phyloP scores from a whole-genome alignment of 75 land plant genomes.

The Sequoiadendron giganteum region DNA sequence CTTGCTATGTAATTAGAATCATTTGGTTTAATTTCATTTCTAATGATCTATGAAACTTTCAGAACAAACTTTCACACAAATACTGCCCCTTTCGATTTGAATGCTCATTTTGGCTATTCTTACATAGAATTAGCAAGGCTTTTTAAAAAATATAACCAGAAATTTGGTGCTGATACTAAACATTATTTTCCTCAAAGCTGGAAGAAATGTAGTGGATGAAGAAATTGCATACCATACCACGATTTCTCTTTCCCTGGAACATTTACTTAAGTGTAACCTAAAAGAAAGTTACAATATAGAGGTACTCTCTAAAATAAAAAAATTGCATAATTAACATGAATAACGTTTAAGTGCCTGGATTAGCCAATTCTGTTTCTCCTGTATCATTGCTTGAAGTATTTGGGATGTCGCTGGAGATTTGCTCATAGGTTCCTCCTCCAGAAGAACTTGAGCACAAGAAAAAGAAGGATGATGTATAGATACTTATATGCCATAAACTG shows the following conservation, averaged over 20 bases:
- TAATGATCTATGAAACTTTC: background rate
- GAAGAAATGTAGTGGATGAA: background rate
- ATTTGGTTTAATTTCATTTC: background rate
- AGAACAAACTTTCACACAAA: background rate
- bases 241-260: background rate
- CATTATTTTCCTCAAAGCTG: background rate
- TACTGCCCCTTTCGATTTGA: background rate
- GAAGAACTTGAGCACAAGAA: slow-evolving; percentile 49
- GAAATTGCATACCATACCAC: background rate
- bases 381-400: background rate
- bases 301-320: background rate
- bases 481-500: slow-evolving; percentile 61
- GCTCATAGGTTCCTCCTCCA: background rate
- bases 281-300: background rate
- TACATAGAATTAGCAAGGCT: background rate
- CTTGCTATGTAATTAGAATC: no score
- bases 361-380: background rate
- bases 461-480: slow-evolving; percentile 66
- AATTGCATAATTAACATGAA: background rate
- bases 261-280: background rate
- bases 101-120: background rate
- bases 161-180: background rate
- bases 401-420: background rate
- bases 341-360: background rate
- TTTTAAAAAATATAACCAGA: background rate